Evolutionary conservation across 768 basidiomycete species (phyloP), one percentile per base, ranked within the genome.

Genomic region (Suillus alpinus): DNA sequence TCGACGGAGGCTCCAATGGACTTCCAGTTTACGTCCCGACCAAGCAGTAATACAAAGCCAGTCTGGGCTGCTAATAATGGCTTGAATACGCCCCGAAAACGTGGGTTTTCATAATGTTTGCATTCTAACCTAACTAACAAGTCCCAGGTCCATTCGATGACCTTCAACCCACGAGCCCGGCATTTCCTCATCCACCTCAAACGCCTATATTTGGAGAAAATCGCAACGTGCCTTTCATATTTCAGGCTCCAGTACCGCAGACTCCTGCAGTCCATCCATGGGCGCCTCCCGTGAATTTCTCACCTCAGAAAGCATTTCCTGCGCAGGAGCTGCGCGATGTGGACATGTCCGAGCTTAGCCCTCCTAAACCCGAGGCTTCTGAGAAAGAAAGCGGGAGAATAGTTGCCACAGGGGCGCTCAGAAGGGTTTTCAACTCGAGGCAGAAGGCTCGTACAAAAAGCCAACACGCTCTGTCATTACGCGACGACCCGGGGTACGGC

Each of bases 1-100:
- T 89, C 88, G 13, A 90, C 78, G 53, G 92, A 93, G 69, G 89
- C 88, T 3, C 92, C 92, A 4, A 94, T 94, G 92, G 92, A 94
- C 73, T 94, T 86, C 73, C 86, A 93, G 71, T 93, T 87, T 78
- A 93, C 91, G 9, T 85, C 86, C 65, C 81, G 91, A 29, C 81
- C 83, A 16, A 82, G 71, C 62, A 78, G 70, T 58, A 70, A 73
- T 40, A 74, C 79, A 59, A 84, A 78, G 68, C 84, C 87, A 2
- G 83, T 80, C 2, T 91, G 89, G 89, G 82, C 81, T 18, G 60
- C 68, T 26, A 59, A 63, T 23, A 81, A 84, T 29, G 81, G 83
- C 53, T 69, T 78, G n/a, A 79, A 73, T 66, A 82, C 85, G 29
- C 82, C 86, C 37, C 79, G 80, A 68, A 92, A 92, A 83, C 86